Evolutionary conservation across 331 rosid species (phyloP).

Genomic region (Acacia concinna): DNA sequence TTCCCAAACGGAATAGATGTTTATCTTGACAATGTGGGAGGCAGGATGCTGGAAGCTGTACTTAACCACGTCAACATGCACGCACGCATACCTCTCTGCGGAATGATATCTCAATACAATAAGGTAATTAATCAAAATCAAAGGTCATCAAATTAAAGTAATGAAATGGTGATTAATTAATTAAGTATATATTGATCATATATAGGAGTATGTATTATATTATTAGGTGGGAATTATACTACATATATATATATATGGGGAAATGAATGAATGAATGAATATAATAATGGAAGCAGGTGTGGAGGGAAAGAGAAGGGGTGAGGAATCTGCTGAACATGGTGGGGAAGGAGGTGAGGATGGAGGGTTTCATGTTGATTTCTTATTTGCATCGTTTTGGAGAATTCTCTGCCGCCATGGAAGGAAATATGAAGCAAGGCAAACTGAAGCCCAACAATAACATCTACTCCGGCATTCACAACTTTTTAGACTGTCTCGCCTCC

Average conservation of each 20-base stretch:
- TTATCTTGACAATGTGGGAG: slow-evolving; percentile 66
- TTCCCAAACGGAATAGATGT: slow-evolving; percentile 65
- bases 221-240: no score
- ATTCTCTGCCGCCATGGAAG: slow-evolving; percentile 50
- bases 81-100: slow-evolving; percentile 58
- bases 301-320: slow-evolving; percentile 62
- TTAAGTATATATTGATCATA: no score
- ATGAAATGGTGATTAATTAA: no score
- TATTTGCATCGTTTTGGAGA: slow-evolving; percentile 56
- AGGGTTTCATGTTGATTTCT: slow-evolving; percentile 50
- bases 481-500: slow-evolving; percentile 49
- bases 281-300: slow-evolving; percentile 42
- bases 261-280: no score
- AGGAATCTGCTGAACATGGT: slow-evolving; percentile 68
- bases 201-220: no score
- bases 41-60: slow-evolving; percentile 64
- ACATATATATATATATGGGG: no score
- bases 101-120: slow-evolving; percentile 62
- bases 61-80: slow-evolving; percentile 60
- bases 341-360: slow-evolving; percentile 61
- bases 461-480: slow-evolving; percentile 47
- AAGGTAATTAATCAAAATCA: slow-evolving; percentile 43
- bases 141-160: no score
- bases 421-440: slow-evolving; percentile 48
- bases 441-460: slow-evolving; percentile 46